These are phyloP conservation scores for Hericium coralloides DNA, from an alignment of 768 basidiomycete genomes.

Conservation along the genomic window DNA sequence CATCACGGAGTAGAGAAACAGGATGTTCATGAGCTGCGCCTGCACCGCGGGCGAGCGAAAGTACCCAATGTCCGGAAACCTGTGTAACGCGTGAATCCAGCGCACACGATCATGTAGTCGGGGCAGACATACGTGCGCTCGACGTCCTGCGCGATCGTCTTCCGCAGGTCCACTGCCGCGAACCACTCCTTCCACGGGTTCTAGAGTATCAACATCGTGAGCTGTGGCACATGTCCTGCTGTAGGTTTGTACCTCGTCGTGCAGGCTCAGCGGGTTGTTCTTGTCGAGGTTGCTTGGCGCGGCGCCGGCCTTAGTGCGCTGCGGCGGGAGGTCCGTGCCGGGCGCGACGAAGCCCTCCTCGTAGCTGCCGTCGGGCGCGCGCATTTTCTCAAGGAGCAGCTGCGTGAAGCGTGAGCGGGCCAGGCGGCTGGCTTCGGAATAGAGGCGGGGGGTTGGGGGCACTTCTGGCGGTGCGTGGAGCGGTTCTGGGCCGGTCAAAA, in stretches of 20 bases:
- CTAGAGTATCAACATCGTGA: constrained; percentile 26
- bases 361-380: constrained; percentile 81
- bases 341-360: constrained; percentile 57
- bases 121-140: constrained; percentile 72
- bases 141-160: constrained; percentile 88
- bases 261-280: constrained; percentile 77
- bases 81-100: constrained; percentile 21
- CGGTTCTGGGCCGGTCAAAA: constrained; percentile 60
- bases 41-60: constrained; percentile 75
- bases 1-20: constrained; percentile 76
- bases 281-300: constrained; percentile 42
- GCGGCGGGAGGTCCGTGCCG: constrained; percentile 31
- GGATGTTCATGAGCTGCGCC: constrained; percentile 70
- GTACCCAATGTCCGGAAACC: constrained; percentile 94
- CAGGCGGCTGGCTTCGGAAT: constrained; percentile 28
- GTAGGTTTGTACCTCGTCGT: constrained; percentile 48
- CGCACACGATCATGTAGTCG: background rate
- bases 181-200: constrained; percentile 98
- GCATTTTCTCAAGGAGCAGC: constrained; percentile 60
- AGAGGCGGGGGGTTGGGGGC: constrained; percentile 16
- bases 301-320: constrained; percentile 7
- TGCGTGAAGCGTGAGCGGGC: constrained; percentile 49
- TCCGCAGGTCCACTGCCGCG: constrained; percentile 76
- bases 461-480: constrained; percentile 40
- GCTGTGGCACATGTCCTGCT: background rate